Evolutionary conservation across 768 basidiomycete species (phyloP).

Genomic region (Trametes maxima): DNA sequence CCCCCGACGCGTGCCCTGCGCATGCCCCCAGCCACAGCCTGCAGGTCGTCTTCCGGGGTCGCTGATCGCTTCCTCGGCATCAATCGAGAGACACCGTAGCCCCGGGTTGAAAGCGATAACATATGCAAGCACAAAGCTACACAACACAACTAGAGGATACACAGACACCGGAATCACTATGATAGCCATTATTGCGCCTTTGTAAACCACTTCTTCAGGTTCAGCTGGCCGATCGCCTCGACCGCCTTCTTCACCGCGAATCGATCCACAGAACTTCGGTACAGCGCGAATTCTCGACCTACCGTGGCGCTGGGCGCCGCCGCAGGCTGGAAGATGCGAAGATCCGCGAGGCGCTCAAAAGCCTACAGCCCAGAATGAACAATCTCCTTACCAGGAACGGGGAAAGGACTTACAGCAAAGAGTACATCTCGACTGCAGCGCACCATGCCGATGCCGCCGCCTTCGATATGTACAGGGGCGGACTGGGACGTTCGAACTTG

Average conservation of each 20-base stretch:
- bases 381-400: not conserved
- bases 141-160: not conserved
- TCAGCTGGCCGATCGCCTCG: slow-evolving; percentile 65
- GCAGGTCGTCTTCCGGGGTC: not conserved
- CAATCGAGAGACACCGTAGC: not conserved
- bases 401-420: slow-evolving; percentile 53
- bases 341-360: slow-evolving; percentile 67
- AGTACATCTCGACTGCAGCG: slow-evolving; percentile 65
- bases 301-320: slow-evolving; percentile 50
- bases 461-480: slow-evolving; percentile 74
- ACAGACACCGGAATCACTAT: not conserved
- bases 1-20: slow-evolving; percentile 9
- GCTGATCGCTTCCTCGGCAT: slow-evolving; percentile 4
- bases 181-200: slow-evolving; percentile 46
- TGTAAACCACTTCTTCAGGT: slow-evolving; percentile 76
- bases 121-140: slow-evolving; percentile 5
- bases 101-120: not conserved
- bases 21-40: slow-evolving; percentile 1
- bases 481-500: slow-evolving; percentile 72
- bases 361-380: slow-evolving; percentile 48
- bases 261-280: slow-evolving; percentile 66
- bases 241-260: slow-evolving; percentile 69
- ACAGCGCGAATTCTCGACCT: slow-evolving; percentile 73
- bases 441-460: slow-evolving; percentile 75
- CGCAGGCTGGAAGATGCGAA: slow-evolving; percentile 57